Conservation (phyloP, 352 stramenopile genomes). For the Globisporangium middletonii region DNA sequence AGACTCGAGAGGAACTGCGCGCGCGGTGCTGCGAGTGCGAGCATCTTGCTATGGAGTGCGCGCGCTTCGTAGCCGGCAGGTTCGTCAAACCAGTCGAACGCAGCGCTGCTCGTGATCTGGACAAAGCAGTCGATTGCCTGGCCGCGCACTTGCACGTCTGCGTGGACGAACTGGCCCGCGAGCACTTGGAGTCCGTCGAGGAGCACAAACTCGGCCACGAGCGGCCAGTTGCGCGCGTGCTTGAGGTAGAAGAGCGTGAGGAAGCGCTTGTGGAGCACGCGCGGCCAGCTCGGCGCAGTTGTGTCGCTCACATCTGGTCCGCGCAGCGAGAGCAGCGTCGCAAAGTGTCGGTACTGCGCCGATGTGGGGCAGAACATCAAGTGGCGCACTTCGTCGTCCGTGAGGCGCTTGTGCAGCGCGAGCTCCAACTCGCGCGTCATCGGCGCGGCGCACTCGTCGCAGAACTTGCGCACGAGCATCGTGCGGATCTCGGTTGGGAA, state of each 20-base stretch:
- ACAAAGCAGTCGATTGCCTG: constrained; percentile 38
- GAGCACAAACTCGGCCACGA: constrained; percentile 29
- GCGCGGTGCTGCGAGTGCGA: constrained; percentile 12
- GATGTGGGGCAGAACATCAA: constrained; percentile 25
- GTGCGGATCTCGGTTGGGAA: constrained; percentile 22
- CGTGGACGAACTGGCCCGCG: constrained; percentile 20
- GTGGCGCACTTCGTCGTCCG: constrained; percentile 29
- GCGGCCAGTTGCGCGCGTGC: constrained; percentile 28
- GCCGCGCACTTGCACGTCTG: constrained; percentile 29
- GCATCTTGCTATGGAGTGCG: constrained; percentile 30
- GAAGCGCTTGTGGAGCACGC: constrained; percentile 25
- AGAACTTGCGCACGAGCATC: constrained; percentile 20
- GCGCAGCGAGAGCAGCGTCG: constrained; percentile 16
- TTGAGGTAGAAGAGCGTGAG: constrained; percentile 36
- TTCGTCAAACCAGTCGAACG: constrained; percentile 35
- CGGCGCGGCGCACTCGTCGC: constrained; percentile 16
- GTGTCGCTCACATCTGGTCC: not conserved
- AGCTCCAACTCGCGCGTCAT: constrained; percentile 26
- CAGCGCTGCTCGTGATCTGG: constrained; percentile 30
- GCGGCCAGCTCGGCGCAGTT: constrained; percentile 1
- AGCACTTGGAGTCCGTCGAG: constrained; percentile 26
- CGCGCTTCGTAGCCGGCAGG: constrained; percentile 22
- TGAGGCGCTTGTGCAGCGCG: constrained; percentile 30
- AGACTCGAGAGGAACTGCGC: constrained; percentile 18
- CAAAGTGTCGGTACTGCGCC: constrained; percentile 22